Evolutionary conservation across 345 rosid species (phyloP), one percentile per base, ranked within the genome.

Genomic region (Rhizophora apiculata): DNA sequence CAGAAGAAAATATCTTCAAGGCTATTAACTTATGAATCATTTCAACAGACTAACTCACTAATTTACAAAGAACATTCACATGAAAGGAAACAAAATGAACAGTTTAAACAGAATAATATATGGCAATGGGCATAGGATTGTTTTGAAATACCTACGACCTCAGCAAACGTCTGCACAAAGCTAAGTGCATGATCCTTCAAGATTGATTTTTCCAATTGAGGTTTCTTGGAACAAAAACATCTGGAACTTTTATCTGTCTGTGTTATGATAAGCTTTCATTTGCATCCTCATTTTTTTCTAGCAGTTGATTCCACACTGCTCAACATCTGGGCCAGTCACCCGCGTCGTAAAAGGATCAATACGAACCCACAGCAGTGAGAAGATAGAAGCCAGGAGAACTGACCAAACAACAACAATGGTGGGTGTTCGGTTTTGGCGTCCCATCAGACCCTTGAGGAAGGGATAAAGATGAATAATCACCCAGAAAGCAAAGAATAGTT

Each of bases 401-500:
- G 83, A 81, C 85, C 82, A 81, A 1, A 84, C 83, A 20, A 79
- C 69, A 52, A 81, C 80, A 55, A 84, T 81, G 0, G 83, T 84
- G 26, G 85, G 85, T 53, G 78, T 70, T 51, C 80, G 63, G 60
- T 74, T 81, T 68, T 79, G 82, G 26, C 66, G 64, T 64, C 87
- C 83, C 74, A 77, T 79, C 36, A 83, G 76, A 58, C 83, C 87
- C 31, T 58, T 76, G 0, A 83, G 81, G 82, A 79, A 79, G 22
- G 85, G 85, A 27, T 76, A 70, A n/a, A 81, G 79, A 79, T 81
- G 87, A 69, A 81, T 60, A 1, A 84, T 79, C 73, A 84, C 85
- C 82, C 80, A 84, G 54, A 78, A 79, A 54, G 83, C 78, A 9
- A 84, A 82, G 71, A 81, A 77, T 15, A 79, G 60, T 81, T 79